Evolutionary conservation across 2,329 filamentous ascomycete genomes (phyloP).

Genomic region (Stylonectria norvegica): DNA sequence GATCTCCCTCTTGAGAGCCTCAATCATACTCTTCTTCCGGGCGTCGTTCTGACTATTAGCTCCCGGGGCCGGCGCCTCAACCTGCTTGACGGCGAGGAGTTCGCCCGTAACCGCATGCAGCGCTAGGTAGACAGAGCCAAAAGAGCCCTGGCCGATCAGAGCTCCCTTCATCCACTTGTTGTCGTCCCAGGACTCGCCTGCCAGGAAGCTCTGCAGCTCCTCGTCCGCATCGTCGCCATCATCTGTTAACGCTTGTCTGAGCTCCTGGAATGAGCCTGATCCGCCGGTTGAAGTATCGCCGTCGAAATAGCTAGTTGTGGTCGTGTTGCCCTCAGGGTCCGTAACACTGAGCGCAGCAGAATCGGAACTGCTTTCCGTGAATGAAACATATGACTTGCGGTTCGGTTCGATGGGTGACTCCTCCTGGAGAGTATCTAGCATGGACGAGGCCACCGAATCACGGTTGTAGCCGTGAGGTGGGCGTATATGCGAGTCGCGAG

Average conservation of each 20-base stretch:
- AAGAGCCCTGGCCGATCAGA: slow-evolving; percentile 93
- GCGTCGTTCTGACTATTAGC: slow-evolving; percentile 78
- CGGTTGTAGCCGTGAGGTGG: slow-evolving; percentile 54
- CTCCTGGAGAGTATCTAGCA: slow-evolving; percentile 86
- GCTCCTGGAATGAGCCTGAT: slow-evolving; percentile 73
- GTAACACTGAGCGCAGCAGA: slow-evolving; percentile 67
- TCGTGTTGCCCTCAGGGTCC: slow-evolving; percentile 69
- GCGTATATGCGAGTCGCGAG: slow-evolving; percentile 49
- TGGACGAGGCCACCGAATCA: slow-evolving; percentile 84
- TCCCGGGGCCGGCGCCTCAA: slow-evolving; percentile 79
- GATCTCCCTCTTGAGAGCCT: slow-evolving; percentile 95
- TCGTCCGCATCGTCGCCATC: slow-evolving; percentile 91
- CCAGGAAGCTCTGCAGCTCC: slow-evolving; percentile 83
- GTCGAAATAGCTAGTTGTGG: slow-evolving; percentile 79
- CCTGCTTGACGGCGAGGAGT: slow-evolving; percentile 97
- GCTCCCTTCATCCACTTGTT: slow-evolving; percentile 99
- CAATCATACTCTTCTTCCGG: slow-evolving; percentile 97
- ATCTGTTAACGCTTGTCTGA: slow-evolving; percentile 80
- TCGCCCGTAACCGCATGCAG: slow-evolving; percentile 95
- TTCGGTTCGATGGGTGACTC: slow-evolving; percentile 84
- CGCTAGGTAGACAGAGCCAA: slow-evolving; percentile 92
- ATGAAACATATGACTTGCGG: slow-evolving; percentile 93
- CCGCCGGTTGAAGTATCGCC: slow-evolving; percentile 66
- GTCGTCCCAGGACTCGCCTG: slow-evolving; percentile 91
- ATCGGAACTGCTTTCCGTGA: slow-evolving; percentile 72